Evolutionary conservation across 352 stramenopile genomes (phyloP), one percentile per base, ranked within the genome.

Genomic region (Globisporangium polare): DNA sequence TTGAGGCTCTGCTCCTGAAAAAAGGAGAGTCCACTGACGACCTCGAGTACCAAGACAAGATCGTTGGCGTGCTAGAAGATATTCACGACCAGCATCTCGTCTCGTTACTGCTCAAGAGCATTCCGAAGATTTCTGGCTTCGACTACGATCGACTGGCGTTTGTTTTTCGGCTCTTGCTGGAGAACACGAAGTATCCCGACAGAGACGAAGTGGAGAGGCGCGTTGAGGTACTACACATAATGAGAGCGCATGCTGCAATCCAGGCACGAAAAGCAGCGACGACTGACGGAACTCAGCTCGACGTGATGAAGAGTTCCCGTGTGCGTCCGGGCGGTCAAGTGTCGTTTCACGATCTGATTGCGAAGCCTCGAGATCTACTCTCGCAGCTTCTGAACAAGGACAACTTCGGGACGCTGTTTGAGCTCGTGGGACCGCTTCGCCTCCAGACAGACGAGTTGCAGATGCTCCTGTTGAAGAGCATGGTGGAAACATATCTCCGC

Each of bases 101-200:
- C 3, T 64, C 72, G 13, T 22, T 91, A 58, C 63, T 92, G 37
- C 63, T 92, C 0, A 85, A 86, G 62, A 78, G 65, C 24, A 71
- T 92, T 4, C 62, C 73, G 0, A 83, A 79, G 41, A 60, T 92
- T 6, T 65, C 63, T 1, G 78, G 79, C 1, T 69, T 60, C 7
- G 85, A 92, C 37, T 94, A 92, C 24, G 74, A 88, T 10, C 75
- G 83, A 22, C 66, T 94, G 5, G 24, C 83, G 39, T 94, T 94
- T 72, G 75, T 89, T 46, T 88, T 92, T 60, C 77, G 69, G 3
- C 45, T 94, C 8, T 64, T 94, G 20, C 68, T 89, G 7, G 78
- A 92, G 33, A 69, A 85, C 41, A 86, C 78, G 6, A 71, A 63
- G 1, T 90, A 90, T 53, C 46, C 27, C 13, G 73, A 87, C 18